phyloP scores from a whole-genome alignment of 495 filamentous ascomycete species.

The Letharia lupina region DNA sequence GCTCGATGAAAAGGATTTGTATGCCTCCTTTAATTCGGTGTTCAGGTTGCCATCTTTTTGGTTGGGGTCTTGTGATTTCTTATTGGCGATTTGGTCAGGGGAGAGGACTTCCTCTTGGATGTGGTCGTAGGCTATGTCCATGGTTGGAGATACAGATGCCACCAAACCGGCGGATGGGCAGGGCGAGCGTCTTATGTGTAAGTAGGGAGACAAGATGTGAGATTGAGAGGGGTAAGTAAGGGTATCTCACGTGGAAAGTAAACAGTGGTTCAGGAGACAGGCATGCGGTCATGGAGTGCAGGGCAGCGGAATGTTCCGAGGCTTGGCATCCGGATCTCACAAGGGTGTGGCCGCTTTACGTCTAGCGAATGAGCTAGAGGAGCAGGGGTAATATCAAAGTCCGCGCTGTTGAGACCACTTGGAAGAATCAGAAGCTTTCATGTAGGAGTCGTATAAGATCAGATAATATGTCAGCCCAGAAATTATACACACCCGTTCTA shows the following conservation, averaged over 20 bases:
- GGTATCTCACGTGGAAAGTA: conserved; percentile 1
- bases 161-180: neutral
- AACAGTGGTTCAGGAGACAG: neutral
- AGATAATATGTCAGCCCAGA: no score
- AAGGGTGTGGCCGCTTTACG: no score
- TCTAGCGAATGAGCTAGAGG: no score
- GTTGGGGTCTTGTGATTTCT: conserved; percentile 37
- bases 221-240: neutral
- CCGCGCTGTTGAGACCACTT: no score
- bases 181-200: neutral
- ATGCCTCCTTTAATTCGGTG: conserved; percentile 86
- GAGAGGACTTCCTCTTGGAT: conserved; percentile 76
- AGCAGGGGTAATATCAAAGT: no score
- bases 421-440: no score
- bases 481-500: no score
- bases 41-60: conserved; percentile 56
- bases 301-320: neutral
- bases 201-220: neutral
- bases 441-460: no score
- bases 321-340: no score
- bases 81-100: conserved; percentile 46
- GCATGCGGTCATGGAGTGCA: conserved; percentile 6
- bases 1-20: conserved; percentile 81
- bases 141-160: conserved; percentile 27
- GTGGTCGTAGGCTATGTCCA: conserved; percentile 98